Conservation (phyloP, 2,329 filamentous ascomycete genomes). For the Fusarium burgessii region DNA sequence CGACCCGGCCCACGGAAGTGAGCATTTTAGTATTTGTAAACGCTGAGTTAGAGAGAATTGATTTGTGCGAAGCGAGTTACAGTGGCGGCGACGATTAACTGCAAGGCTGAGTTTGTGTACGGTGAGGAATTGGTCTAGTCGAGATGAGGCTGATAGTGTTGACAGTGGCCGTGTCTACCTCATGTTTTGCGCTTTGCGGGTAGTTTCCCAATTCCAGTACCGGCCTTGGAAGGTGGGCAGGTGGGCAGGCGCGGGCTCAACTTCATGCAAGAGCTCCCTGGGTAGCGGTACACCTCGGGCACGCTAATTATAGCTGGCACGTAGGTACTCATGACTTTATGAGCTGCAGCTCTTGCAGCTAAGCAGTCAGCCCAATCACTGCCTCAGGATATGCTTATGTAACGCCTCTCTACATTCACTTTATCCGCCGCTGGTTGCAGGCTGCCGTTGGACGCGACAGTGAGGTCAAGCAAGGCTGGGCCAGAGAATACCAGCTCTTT, state of each 20-base stretch:
- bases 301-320: not conserved
- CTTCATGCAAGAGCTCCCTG: constrained; percentile 26
- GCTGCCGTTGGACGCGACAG: constrained; percentile 55
- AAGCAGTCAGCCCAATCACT: constrained; percentile 48
- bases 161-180: constrained; percentile 15
- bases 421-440: constrained; percentile 43
- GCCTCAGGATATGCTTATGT: constrained; percentile 46
- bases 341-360: constrained; percentile 38
- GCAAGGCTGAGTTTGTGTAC: constrained; percentile 25
- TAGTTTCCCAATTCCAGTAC: constrained; percentile 29
- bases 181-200: constrained; percentile 27
- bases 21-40: constrained; percentile 52
- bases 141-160: constrained; percentile 34
- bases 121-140: constrained; percentile 18
- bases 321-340: constrained; percentile 14
- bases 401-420: constrained; percentile 33
- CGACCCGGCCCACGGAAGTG: constrained; percentile 55
- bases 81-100: not conserved
- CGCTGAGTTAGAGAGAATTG: not conserved
- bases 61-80: not conserved
- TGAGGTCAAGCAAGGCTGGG: constrained; percentile 38
- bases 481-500: constrained; percentile 26
- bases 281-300: constrained; percentile 15
- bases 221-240: constrained; percentile 14
- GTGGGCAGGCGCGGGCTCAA: constrained; percentile 10